A percentile compares a stretch with the other conserved stretches of the same genome.
Conservation (phyloP, 305 asterid genomes). For the Andrographis paniculata region DNA sequence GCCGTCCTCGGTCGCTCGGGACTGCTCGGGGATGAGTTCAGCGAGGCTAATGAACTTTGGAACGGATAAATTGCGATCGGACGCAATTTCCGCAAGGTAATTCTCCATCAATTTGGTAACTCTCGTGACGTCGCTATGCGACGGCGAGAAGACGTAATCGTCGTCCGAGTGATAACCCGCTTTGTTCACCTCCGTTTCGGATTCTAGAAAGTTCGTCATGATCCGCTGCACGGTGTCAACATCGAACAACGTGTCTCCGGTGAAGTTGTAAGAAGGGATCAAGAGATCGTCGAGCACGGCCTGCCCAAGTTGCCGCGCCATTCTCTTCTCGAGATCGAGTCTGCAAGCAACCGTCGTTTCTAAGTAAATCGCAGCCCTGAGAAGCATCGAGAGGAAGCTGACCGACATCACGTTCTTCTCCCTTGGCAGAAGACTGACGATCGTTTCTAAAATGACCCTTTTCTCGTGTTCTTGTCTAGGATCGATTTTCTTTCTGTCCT, state of each 20-base stretch:
- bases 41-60: conserved; percentile 53
- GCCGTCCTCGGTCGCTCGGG: conserved; percentile 75
- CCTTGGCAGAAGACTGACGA: conserved; percentile 76
- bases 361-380: conserved; percentile 64
- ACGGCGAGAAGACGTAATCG: conserved; percentile 28
- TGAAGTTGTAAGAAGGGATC: conserved; percentile 63
- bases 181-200: conserved; percentile 35
- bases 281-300: conserved; percentile 77
- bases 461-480: conserved; percentile 70
- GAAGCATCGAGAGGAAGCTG: conserved; percentile 89
- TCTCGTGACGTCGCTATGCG: conserved; percentile 41
- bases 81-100: conserved; percentile 71
- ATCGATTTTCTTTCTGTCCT: conserved; percentile 62
- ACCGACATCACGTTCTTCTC: conserved; percentile 70
- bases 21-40: conserved; percentile 71
- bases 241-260: conserved; percentile 68
- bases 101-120: conserved; percentile 75
- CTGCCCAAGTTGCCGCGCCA: conserved; percentile 65
- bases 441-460: conserved; percentile 70
- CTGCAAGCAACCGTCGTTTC: conserved; percentile 84
- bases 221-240: conserved; percentile 71
- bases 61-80: conserved; percentile 63
- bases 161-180: conserved; percentile 24
- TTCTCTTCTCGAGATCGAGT: conserved; percentile 84
- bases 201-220: conserved; percentile 45